Conservation (phyloP, 1,284 basidiomycete genomes). For the Trametes polyzona region DNA sequence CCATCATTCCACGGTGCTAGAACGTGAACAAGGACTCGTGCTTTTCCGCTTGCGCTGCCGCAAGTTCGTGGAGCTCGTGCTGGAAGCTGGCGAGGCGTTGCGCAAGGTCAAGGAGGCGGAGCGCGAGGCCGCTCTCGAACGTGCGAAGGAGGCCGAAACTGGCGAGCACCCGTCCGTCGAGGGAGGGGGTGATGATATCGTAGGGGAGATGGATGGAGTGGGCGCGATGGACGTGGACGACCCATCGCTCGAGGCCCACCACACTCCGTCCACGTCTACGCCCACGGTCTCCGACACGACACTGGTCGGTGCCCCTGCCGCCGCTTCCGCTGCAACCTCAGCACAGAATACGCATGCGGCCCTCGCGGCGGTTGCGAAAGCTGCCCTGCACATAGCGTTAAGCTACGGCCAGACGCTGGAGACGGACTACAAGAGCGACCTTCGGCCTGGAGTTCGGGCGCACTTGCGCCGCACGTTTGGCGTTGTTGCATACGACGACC, state of each 20-base stretch:
- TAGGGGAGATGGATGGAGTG: constrained; percentile 35
- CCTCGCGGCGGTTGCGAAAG: constrained; percentile 37
- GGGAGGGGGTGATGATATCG: constrained; percentile 26
- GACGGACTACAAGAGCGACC: constrained; percentile 65
- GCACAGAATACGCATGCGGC: constrained; percentile 17
- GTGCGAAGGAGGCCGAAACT: constrained; percentile 3
- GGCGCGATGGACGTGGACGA: constrained; percentile 52
- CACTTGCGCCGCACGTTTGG: constrained; percentile 75
- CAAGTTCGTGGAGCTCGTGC: constrained; percentile 80
- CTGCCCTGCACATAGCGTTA: constrained; percentile 66
- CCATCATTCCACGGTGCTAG: constrained; percentile 67
- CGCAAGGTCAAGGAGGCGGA: constrained; percentile 54
- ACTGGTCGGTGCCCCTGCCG: constrained; percentile 1
- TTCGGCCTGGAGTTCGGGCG: constrained; percentile 60
- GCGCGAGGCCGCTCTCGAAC: constrained; percentile 22
- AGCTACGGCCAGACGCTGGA: constrained; percentile 71
- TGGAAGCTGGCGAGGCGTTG: constrained; percentile 69
- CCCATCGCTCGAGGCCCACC: constrained; percentile 36
- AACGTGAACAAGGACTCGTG: constrained; percentile 66
- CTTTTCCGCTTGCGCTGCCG: constrained; percentile 78
- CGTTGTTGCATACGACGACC: constrained; percentile 79
- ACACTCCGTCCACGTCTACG: constrained; percentile 20
- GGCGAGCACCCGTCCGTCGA: neutral
- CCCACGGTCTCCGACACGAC: constrained; percentile 5
- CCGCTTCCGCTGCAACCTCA: constrained; percentile 8